These are phyloP conservation scores for Aegilops tauschii DNA, from an alignment of 176 grass and related monocot species.

Conservation along the genomic window DNA sequence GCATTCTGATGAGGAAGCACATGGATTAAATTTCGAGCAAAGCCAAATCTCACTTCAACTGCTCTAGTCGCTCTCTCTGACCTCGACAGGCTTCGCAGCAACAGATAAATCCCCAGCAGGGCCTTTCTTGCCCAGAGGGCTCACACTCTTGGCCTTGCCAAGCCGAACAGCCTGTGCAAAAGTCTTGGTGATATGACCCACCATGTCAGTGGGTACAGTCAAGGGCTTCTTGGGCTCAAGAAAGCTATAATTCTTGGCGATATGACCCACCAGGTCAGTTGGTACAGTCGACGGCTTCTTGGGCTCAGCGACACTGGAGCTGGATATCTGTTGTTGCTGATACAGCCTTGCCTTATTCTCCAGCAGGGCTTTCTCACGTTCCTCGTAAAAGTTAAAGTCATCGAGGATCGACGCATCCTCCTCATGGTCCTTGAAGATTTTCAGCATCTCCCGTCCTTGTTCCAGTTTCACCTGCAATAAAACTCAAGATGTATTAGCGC, in stretches of 20 bases:
- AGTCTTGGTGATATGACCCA: constrained; percentile 54
- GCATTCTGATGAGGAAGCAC: constrained; percentile 26
- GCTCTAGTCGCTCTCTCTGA: constrained; percentile 22
- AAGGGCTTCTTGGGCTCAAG: constrained; percentile 45
- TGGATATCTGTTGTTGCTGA: constrained; percentile 41
- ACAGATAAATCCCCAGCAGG: constrained; percentile 13
- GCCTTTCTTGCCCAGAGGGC: constrained; percentile 24
- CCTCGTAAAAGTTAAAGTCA: constrained; percentile 72
- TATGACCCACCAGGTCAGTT: constrained; percentile 38
- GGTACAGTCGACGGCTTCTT: constrained; percentile 36
- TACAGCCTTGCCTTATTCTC: constrained; percentile 59
- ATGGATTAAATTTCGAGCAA: constrained; percentile 13
- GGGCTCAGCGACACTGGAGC: constrained; percentile 34
- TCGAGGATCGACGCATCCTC: constrained; percentile 64
- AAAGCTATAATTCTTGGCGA: constrained; percentile 44
- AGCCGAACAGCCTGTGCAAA: constrained; percentile 55
- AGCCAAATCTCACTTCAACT: background rate
- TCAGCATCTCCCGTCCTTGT: constrained; percentile 70
- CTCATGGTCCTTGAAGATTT: constrained; percentile 61
- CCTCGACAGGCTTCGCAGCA: constrained; percentile 22
- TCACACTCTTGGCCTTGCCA: constrained; percentile 41
- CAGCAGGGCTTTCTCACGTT: constrained; percentile 63
- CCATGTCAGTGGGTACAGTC: constrained; percentile 31
- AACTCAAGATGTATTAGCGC: background rate
- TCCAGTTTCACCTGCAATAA: constrained; percentile 63